A percentile compares a stretch with the other conserved stretches of the same genome.
phyloP scores from a whole-genome alignment of 257 asterid genomes.

The Primulina eburnea region DNA sequence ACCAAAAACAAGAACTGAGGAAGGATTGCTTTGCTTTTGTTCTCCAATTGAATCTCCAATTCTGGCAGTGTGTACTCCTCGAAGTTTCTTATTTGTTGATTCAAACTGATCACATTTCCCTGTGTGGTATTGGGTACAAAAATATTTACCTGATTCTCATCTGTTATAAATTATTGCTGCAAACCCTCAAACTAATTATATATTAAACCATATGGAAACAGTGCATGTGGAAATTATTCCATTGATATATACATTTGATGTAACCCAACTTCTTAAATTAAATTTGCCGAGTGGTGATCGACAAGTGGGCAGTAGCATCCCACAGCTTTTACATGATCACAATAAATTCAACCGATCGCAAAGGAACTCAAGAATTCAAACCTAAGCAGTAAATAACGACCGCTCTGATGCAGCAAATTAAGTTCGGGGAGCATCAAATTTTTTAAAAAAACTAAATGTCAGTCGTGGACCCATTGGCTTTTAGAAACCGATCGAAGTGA shows the following conservation, averaged over 20 bases:
- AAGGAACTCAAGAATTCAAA: neutral
- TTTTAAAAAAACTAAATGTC: too few species aligned
- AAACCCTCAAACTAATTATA: neutral
- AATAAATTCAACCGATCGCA: neutral
- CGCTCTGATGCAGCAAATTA: neutral
- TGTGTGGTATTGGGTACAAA: constrained; percentile 22
- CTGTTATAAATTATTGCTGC: neutral
- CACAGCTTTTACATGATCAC: neutral
- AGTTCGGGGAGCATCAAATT: too few species aligned
- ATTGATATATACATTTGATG: neutral
- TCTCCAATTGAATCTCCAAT: constrained; percentile 40
- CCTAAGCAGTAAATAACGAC: too few species aligned
- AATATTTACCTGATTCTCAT: neutral
- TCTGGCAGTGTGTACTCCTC: constrained; percentile 57
- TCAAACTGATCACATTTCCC: constrained; percentile 58
- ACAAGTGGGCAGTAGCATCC: neutral
- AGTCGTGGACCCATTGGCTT: neutral
- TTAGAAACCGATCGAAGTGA: neutral
- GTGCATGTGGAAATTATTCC: neutral
- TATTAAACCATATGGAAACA: neutral
- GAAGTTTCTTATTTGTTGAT: constrained; percentile 53
- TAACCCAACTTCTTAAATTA: neutral
- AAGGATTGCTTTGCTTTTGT: constrained; percentile 16
- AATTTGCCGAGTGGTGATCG: neutral
- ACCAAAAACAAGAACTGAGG: constrained; percentile 55